Evolutionary conservation across 208 protist species (phyloP).

Genomic region (Trypanosoma brucei): DNA sequence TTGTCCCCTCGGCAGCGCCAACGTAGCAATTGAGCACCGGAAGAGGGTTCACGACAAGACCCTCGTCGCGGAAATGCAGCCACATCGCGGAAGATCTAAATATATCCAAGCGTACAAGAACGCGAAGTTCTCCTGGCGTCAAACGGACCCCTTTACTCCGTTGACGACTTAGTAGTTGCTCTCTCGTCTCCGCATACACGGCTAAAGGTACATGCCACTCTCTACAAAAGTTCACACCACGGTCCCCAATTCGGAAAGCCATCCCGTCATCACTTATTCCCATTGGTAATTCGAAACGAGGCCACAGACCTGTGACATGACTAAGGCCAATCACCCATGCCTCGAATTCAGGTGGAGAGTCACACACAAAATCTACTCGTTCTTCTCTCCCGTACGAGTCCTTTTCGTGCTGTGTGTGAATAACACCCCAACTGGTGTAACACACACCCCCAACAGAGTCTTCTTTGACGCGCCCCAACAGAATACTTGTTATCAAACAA

Average conservation of each 20-base stretch:
- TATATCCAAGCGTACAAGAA: slow-evolving; percentile 63
- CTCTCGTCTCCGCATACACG: slow-evolving; percentile 32
- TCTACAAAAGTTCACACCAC: slow-evolving; percentile 12
- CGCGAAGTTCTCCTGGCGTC: slow-evolving; percentile 56
- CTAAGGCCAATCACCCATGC: slow-evolving; percentile 71
- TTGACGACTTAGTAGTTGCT: slow-evolving; percentile 29
- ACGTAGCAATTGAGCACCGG: slow-evolving; percentile 37
- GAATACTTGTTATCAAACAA: slow-evolving; percentile 33
- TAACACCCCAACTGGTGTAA: slow-evolving; percentile 12
- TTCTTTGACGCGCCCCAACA: slow-evolving; percentile 44
- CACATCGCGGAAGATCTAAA: slow-evolving; percentile 75
- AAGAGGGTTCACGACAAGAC: slow-evolving; percentile 30
- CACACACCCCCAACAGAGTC: slow-evolving; percentile 23
- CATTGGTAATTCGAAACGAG: slow-evolving; percentile 32
- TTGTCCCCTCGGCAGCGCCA: neutral
- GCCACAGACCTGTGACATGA: slow-evolving; percentile 29
- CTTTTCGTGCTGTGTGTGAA: neutral
- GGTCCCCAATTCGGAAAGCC: neutral
- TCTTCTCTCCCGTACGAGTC: neutral
- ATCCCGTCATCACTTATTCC: slow-evolving; percentile 18
- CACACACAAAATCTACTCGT: slow-evolving; percentile 51
- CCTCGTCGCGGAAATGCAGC: slow-evolving; percentile 33
- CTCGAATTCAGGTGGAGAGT: slow-evolving; percentile 51
- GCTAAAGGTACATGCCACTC: slow-evolving; percentile 53
- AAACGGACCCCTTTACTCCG: slow-evolving; percentile 23